Evolutionary conservation across 352 stramenopile species (phyloP).

Genomic region (Peronosclerospora sorghi): DNA sequence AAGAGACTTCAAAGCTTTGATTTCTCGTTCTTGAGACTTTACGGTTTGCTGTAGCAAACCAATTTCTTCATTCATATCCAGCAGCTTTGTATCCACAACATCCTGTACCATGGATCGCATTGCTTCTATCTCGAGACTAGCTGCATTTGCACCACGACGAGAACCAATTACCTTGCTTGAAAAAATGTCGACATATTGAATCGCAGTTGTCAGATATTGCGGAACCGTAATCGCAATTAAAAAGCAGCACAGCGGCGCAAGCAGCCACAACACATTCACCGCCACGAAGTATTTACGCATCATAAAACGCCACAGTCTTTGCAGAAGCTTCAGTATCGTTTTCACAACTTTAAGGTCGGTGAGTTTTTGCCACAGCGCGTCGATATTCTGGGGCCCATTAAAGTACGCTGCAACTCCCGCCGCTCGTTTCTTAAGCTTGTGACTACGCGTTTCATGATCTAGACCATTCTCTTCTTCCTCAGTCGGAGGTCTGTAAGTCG

Average conservation of each 20-base stretch:
- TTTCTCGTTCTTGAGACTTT: conserved; percentile 40
- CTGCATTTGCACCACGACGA: conserved; percentile 7
- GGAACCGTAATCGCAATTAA: conserved; percentile 55
- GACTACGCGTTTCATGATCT: conserved; percentile 12
- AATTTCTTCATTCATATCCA: conserved; percentile 45
- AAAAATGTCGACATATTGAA: conserved; percentile 59
- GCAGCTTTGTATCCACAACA: conserved; percentile 57
- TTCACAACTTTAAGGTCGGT: conserved; percentile 14
- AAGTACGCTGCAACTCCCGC: conserved; percentile 25
- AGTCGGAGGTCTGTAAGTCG: conserved; percentile 9
- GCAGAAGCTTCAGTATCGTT: conserved; percentile 14
- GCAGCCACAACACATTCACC: conserved; percentile 62
- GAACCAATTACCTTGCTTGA: conserved; percentile 28
- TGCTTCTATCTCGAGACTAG: conserved; percentile 38
- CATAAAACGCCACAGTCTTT: conserved; percentile 36
- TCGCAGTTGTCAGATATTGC: conserved; percentile 53
- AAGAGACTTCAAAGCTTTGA: conserved; percentile 43
- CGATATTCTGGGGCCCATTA: conserved; percentile 1
- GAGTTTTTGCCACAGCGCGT: conserved; percentile 9
- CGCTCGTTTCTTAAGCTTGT: conserved; percentile 21
- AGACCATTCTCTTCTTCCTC: conserved; percentile 15
- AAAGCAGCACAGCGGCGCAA: conserved; percentile 60
- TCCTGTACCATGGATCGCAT: conserved; percentile 58
- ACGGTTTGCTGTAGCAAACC: conserved; percentile 35
- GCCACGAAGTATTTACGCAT: conserved; percentile 66